A percentile compares a stretch with the other conserved stretches of the same genome.
These are phyloP conservation scores for Areca catechu DNA, from an alignment of 176 grass and related monocot species.

Conservation along the genomic window DNA sequence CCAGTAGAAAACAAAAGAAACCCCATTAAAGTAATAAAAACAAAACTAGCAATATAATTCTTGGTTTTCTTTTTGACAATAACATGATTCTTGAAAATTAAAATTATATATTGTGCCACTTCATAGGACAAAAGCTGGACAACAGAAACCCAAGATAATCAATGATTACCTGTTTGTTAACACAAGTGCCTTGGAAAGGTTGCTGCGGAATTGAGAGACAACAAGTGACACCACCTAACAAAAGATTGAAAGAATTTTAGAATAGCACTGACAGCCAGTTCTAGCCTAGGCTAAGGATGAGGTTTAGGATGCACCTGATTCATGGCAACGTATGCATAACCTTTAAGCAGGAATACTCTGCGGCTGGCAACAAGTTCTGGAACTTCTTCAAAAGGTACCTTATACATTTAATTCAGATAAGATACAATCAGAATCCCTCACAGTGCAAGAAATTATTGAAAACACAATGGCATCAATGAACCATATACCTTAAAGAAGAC, in stretches of 20 bases:
- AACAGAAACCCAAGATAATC: background rate
- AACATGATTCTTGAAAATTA: too few species aligned
- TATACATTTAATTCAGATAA: constrained; percentile 11
- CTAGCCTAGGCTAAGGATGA: background rate
- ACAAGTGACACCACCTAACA: constrained; percentile 88
- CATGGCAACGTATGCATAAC: constrained; percentile 95
- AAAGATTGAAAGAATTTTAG: constrained; percentile 17
- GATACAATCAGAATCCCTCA: background rate
- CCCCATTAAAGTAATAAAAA: too few species aligned
- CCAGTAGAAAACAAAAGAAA: too few species aligned
- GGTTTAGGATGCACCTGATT: constrained; percentile 50
- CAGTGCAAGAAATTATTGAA: too few species aligned
- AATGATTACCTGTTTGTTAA: constrained; percentile 72
- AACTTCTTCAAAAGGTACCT: constrained; percentile 98
- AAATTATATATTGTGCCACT: too few species aligned
- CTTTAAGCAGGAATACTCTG: constrained; percentile 72
- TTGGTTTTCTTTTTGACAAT: too few species aligned
- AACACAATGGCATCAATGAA: too few species aligned
- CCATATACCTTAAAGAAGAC: constrained; percentile 74
- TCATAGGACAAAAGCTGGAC: too few species aligned
- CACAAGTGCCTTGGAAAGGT: constrained; percentile 87
- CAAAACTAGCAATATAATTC: too few species aligned
- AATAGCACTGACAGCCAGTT: background rate
- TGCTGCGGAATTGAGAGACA: constrained; percentile 81
- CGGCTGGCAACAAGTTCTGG: constrained; percentile 70